Evolutionary conservation across 345 rosid species (phyloP).

Genomic region (Salix dunnii): DNA sequence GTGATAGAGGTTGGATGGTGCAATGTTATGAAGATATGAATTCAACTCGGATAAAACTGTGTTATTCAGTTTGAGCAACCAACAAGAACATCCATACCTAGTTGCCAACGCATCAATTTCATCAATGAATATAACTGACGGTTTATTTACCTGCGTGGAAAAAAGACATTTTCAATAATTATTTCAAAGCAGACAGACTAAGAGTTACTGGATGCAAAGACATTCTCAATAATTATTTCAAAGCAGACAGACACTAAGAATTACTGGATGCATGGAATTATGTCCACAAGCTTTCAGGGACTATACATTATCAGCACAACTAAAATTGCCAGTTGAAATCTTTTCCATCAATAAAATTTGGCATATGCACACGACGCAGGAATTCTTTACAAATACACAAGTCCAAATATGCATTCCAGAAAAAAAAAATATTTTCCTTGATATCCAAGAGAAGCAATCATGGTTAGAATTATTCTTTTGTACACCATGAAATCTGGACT

Average conservation of each 20-base stretch:
- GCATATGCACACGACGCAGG: neutral
- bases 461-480: neutral
- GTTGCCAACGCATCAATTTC: constrained; percentile 96
- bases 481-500: neutral
- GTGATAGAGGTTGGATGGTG: neutral
- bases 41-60: neutral
- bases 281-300: neutral
- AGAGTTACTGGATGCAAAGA: constrained; percentile 2
- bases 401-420: neutral
- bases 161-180: constrained; percentile 18
- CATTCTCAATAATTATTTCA: constrained; percentile 9
- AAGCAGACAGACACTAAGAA: constrained; percentile 7
- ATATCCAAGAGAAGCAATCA: neutral
- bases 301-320: neutral
- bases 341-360: neutral
- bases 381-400: neutral
- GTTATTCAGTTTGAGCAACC: neutral
- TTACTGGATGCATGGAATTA: neutral
- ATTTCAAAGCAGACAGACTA: constrained; percentile 5
- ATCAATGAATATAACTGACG: constrained; percentile 90
- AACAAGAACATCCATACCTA: constrained; percentile 44
- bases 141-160: constrained; percentile 81
- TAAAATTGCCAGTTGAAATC: neutral
- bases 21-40: neutral
- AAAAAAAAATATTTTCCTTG: neutral